Percentiles rank a stretch among this genome's conserved stretches.
phyloP scores from a whole-genome alignment of 1,284 basidiomycete genomes.

The Puccinia hordei region DNA sequence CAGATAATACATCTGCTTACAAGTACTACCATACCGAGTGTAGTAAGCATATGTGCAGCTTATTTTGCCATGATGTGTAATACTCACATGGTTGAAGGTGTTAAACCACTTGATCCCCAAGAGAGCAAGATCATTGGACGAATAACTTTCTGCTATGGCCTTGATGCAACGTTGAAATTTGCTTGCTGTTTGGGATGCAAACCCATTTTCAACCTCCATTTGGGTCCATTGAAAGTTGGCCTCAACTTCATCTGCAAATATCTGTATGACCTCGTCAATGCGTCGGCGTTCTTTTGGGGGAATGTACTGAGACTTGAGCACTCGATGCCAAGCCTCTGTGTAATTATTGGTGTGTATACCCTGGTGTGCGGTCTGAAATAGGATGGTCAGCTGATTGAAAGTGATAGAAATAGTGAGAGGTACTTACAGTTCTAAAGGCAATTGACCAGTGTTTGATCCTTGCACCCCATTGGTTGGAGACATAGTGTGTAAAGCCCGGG shows the following conservation, averaged over 20 bases:
- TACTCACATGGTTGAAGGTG: background rate
- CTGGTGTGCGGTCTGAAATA: background rate
- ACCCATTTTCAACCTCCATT: background rate
- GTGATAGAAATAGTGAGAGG: background rate
- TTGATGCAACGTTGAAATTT: background rate
- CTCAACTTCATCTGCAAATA: background rate
- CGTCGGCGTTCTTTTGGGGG: background rate
- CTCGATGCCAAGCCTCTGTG: background rate
- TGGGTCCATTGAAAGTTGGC: background rate
- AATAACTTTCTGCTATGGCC: background rate
- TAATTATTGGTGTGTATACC: conserved; percentile 7
- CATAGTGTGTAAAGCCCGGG: background rate
- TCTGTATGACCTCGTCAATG: background rate
- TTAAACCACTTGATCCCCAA: background rate
- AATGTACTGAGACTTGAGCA: background rate
- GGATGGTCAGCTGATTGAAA: background rate
- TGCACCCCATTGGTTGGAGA: background rate
- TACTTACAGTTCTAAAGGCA: background rate
- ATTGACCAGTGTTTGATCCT: background rate
- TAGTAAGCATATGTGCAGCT: background rate
- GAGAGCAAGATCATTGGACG: background rate
- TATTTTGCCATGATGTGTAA: too few species aligned
- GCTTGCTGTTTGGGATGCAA: background rate
- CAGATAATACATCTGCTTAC: conserved; percentile 9
- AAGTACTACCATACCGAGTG: background rate